These are phyloP conservation scores for Lentinula lateritia DNA, from an alignment of 768 basidiomycete genomes.

Conservation along the genomic window DNA sequence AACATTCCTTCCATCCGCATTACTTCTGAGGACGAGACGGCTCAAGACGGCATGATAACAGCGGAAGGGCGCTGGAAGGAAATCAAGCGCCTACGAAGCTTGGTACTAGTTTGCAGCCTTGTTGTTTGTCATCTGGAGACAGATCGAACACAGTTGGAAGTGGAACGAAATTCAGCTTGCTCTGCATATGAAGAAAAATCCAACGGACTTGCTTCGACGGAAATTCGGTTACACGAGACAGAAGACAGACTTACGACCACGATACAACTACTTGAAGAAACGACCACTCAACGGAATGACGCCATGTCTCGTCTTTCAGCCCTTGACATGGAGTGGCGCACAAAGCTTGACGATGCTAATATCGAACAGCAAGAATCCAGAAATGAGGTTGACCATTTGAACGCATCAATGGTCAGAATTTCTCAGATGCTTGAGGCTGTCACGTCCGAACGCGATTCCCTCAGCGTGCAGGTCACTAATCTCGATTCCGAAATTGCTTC, in stretches of 20 bases:
- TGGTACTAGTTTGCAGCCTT: constrained; percentile 28
- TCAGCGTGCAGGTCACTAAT: constrained; percentile 59
- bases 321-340: constrained; percentile 24
- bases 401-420: constrained; percentile 38
- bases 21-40: neutral
- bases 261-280: constrained; percentile 28
- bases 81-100: constrained; percentile 21
- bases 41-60: neutral
- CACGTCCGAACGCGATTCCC: constrained; percentile 62
- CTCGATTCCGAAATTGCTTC: constrained; percentile 51
- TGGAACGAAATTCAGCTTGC: neutral
- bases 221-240: constrained; percentile 18
- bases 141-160: neutral
- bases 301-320: constrained; percentile 27
- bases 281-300: constrained; percentile 31
- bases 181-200: constrained; percentile 7
- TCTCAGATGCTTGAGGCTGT: constrained; percentile 44
- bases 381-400: constrained; percentile 32
- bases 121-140: constrained; percentile 34
- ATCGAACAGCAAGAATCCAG: constrained; percentile 27
- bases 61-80: constrained; percentile 15
- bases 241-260: constrained; percentile 27
- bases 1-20: neutral
- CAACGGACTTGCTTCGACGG: constrained; percentile 10
- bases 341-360: constrained; percentile 26